Percentiles rank a stretch among this genome's conserved stretches.
Conservation (phyloP, 176 grass and related monocot genomes). For the Chrysopogon serrulatus region DNA sequence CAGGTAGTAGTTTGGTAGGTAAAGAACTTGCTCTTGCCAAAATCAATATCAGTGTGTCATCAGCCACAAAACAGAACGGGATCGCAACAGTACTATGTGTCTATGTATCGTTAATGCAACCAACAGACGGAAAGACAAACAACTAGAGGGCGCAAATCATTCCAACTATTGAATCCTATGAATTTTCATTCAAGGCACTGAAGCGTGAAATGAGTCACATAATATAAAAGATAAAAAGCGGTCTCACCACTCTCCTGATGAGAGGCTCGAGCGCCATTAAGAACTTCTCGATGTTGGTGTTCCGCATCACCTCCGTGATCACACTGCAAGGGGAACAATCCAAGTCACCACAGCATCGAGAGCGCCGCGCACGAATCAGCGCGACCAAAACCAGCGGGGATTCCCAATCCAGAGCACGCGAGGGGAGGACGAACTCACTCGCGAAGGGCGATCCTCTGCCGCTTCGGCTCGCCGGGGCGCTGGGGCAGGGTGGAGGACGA, state of each 20-base stretch:
- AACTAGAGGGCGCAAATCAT: background rate
- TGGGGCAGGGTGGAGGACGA: conserved; percentile 15
- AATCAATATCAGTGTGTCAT: background rate
- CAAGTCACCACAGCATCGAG: background rate
- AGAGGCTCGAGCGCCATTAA: conserved; percentile 44
- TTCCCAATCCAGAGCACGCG: background rate
- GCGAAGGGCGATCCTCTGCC: conserved; percentile 48
- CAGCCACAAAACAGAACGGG: background rate
- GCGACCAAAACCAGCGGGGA: background rate
- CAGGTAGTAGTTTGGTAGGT: background rate
- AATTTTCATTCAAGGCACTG: background rate
- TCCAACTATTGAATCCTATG: background rate
- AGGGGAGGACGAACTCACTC: conserved; percentile 16
- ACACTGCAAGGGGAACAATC: conserved; percentile 19
- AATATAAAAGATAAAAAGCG: background rate
- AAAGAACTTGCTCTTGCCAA: background rate
- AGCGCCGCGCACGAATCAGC: background rate
- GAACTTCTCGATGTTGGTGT: conserved; percentile 48
- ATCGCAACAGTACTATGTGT: background rate
- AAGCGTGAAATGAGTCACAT: background rate
- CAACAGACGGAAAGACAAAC: background rate
- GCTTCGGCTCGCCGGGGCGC: conserved; percentile 36
- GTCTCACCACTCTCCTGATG: conserved; percentile 52
- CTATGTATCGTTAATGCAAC: background rate
- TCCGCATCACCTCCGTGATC: conserved; percentile 52